Evolutionary conservation across 345 rosid genomes (phyloP).

Genomic region (Stellera chamaejasme): DNA sequence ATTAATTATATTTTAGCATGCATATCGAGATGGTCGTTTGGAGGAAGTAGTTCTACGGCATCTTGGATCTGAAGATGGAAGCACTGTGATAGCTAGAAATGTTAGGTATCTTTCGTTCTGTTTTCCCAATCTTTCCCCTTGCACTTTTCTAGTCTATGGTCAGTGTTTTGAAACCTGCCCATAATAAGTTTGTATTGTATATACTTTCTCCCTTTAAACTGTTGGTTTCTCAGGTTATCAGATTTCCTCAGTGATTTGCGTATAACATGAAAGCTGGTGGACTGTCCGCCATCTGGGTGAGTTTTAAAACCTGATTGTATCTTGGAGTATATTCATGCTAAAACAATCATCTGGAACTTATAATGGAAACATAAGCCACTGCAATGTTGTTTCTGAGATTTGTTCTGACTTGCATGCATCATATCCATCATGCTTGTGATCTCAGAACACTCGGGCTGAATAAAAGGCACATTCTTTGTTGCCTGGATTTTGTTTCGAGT

Average conservation of each 20-base stretch:
- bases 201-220: not conserved
- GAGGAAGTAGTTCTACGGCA: constrained; percentile 71
- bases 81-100: constrained; percentile 49
- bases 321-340: not conserved
- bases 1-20: constrained; percentile 39
- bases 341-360: not conserved
- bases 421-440: no score
- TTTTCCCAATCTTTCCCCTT: no score
- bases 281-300: constrained; percentile 7
- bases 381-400: no score
- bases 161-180: not conserved
- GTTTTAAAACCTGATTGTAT: not conserved
- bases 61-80: constrained; percentile 64
- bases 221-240: constrained; percentile 10
- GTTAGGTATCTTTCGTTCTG: constrained; percentile 11
- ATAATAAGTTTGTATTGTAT: not conserved
- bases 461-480: no score
- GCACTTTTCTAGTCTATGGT: not conserved
- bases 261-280: constrained; percentile 6
- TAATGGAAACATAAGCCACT: not conserved
- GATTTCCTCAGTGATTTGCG: constrained; percentile 11
- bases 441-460: no score
- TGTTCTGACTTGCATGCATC: no score
- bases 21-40: constrained; percentile 60
- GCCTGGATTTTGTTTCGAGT: no score